Percentiles rank a stretch among this genome's conserved stretches.
Conservation (phyloP, 805 yeast genomes). For the Candida alai region DNA sequence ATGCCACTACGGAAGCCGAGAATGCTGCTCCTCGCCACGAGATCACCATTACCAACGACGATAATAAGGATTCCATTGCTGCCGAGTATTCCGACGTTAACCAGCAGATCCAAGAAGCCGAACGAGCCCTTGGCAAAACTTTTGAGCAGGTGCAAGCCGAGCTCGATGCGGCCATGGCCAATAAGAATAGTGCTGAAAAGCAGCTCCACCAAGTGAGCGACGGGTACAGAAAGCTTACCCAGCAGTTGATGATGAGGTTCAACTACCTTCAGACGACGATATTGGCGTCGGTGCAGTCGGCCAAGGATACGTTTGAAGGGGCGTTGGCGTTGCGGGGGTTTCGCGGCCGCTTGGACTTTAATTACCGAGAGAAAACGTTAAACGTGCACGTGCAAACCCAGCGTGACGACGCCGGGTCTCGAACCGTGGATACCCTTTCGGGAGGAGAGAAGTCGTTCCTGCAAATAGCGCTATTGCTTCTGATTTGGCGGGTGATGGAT, state of each 20-base stretch:
- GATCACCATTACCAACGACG: constrained; percentile 36
- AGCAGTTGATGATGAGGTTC: constrained; percentile 30
- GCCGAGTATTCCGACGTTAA: constrained; percentile 46
- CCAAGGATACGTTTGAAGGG: constrained; percentile 45
- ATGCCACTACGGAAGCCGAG: constrained; percentile 24
- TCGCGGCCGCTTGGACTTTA: constrained; percentile 67
- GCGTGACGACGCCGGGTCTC: constrained; percentile 45
- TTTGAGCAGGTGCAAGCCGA: constrained; percentile 52
- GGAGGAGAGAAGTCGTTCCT: constrained; percentile 98
- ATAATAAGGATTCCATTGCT: constrained; percentile 46
- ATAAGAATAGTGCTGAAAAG: constrained; percentile 39
- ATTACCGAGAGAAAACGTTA: constrained; percentile 47
- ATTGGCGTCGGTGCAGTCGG: constrained; percentile 26
- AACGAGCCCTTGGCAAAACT: constrained; percentile 49
- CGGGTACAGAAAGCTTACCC: constrained; percentile 21
- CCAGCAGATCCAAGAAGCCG: constrained; percentile 47
- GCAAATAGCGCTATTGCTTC: constrained; percentile 79
- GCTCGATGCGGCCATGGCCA: constrained; percentile 41
- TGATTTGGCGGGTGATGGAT: constrained; percentile 93
- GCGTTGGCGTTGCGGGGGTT: constrained; percentile 67
- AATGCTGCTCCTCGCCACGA: constrained; percentile 47
- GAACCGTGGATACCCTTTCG: constrained; percentile 79
- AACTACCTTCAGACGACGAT: constrained; percentile 32
- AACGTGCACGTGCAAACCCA: constrained; percentile 60
- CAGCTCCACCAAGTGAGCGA: constrained; percentile 33